Conservation (phyloP, 139 green algal species). For the Coelastrella sp. region DNA sequence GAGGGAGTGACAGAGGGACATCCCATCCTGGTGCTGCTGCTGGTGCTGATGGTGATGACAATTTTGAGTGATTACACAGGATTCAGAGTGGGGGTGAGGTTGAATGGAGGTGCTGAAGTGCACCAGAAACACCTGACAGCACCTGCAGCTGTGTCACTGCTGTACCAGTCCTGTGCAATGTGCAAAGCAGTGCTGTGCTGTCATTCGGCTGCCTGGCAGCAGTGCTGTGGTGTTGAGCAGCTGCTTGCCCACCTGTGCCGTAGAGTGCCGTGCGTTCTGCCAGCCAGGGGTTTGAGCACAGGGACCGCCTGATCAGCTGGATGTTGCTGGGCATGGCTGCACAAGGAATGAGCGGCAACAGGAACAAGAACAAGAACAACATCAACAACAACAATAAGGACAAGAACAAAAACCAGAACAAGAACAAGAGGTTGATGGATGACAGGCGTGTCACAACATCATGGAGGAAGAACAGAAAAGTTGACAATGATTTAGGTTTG, state of each 20-base stretch:
- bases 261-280: constrained; percentile 30
- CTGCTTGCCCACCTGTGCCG: constrained; percentile 11
- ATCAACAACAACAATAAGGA: neutral
- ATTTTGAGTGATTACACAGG: neutral
- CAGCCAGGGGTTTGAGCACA: constrained; percentile 49
- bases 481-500: neutral
- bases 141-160: too few species aligned
- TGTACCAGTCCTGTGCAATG: too few species aligned
- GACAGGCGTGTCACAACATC: too few species aligned
- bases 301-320: constrained; percentile 25
- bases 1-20: neutral
- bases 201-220: too few species aligned
- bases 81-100: neutral
- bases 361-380: neutral
- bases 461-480: neutral
- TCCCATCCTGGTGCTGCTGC: too few species aligned
- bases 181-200: too few species aligned
- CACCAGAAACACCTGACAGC: too few species aligned
- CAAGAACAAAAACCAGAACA: neutral
- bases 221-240: too few species aligned
- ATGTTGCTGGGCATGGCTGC: constrained; percentile 51
- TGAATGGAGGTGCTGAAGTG: neutral
- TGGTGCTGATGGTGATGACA: neutral
- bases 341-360: neutral
- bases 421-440: too few species aligned